These are phyloP conservation scores for Albifimbria verrucaria DNA, from an alignment of 2,329 filamentous ascomycete genomes.

Conservation along the genomic window DNA sequence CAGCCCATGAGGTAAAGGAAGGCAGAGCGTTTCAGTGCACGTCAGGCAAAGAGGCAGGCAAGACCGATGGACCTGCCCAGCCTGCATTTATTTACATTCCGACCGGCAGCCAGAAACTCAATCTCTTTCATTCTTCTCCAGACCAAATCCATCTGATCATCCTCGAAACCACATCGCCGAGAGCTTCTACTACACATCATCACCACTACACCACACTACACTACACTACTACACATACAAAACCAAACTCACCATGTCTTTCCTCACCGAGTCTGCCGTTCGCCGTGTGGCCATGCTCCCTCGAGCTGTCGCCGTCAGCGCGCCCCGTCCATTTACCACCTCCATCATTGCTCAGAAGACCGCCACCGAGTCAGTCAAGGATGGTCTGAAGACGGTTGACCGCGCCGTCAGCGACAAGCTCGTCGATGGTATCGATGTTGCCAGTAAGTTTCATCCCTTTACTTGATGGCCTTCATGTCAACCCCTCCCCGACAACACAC, in stretches of 20 bases:
- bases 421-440: slow-evolving; percentile 57
- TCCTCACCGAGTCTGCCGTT: slow-evolving; percentile 43
- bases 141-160: no score
- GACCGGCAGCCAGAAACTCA: no score
- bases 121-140: no score
- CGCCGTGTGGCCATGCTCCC: slow-evolving; percentile 39
- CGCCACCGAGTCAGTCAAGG: slow-evolving; percentile 53
- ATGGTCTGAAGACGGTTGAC: slow-evolving; percentile 57
- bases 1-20: no score
- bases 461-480: not conserved
- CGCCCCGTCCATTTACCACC: slow-evolving; percentile 50
- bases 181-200: no score
- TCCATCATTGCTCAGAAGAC: slow-evolving; percentile 43
- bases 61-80: no score
- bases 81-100: no score
- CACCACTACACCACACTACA: not conserved
- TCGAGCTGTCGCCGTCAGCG: slow-evolving; percentile 33
- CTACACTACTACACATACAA: slow-evolving; percentile 4
- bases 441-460: slow-evolving; percentile 40
- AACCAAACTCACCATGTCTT: slow-evolving; percentile 42
- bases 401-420: slow-evolving; percentile 58
- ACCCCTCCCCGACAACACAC: no score
- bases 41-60: no score
- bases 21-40: no score
- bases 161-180: no score